These are phyloP conservation scores for Afroboletus lepidellus DNA, from an alignment of 1,284 basidiomycete species.

Conservation along the genomic window DNA sequence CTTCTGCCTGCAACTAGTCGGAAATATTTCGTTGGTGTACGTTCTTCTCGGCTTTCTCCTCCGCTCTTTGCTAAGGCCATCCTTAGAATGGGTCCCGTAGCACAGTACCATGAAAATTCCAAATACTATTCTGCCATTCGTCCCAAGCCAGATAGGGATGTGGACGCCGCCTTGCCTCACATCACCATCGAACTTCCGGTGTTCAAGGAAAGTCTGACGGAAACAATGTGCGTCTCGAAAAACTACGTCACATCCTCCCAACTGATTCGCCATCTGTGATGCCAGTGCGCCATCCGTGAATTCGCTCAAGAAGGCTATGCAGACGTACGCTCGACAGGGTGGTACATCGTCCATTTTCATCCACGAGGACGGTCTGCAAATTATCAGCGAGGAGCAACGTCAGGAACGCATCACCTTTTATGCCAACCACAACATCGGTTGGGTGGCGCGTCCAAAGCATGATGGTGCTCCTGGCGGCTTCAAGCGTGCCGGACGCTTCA, in stretches of 20 bases:
- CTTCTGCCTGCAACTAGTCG: constrained; percentile 61
- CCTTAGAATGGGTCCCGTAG: constrained; percentile 64
- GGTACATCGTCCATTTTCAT: constrained; percentile 75
- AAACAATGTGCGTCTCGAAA: constrained; percentile 57
- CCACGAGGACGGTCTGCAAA: constrained; percentile 76
- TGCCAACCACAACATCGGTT: constrained; percentile 78
- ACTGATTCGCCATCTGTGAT: constrained; percentile 30
- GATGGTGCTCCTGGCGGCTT: constrained; percentile 52
- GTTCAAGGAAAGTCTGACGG: constrained; percentile 71
- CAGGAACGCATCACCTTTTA: constrained; percentile 71
- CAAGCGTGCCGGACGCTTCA: constrained; percentile 82
- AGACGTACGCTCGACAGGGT: constrained; percentile 81
- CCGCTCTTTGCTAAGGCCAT: neutral
- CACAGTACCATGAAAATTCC: constrained; percentile 74
- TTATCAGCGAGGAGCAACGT: constrained; percentile 59
- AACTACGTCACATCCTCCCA: neutral
- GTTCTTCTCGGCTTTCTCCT: neutral
- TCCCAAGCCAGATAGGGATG: constrained; percentile 53
- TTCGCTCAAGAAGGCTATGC: constrained; percentile 83
- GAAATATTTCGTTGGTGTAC: constrained; percentile 49
- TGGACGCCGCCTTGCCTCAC: constrained; percentile 67
- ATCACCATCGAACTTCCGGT: constrained; percentile 79
- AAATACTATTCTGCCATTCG: constrained; percentile 65
- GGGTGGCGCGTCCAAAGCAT: constrained; percentile 78
- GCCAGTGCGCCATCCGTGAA: constrained; percentile 68